Evolutionary conservation across 345 rosid genomes (phyloP).

Genomic region (Anastatica hierochuntica): DNA sequence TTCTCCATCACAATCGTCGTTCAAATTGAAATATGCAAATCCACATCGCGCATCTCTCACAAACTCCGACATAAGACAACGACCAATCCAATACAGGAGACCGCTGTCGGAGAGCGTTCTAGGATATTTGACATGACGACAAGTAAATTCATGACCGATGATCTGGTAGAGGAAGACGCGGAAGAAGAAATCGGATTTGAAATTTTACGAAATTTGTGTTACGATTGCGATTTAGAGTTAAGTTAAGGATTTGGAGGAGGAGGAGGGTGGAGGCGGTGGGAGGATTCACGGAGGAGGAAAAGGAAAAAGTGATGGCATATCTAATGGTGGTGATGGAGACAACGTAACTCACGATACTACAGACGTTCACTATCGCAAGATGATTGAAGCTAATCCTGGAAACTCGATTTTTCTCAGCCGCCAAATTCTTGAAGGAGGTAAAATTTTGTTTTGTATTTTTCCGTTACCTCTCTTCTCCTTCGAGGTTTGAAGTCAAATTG

Average conservation of each 20-base stretch:
- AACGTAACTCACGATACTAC: conserved; percentile 28
- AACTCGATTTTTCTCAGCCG: conserved; percentile 67
- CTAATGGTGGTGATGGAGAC: conserved; percentile 30
- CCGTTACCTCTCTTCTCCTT: neutral
- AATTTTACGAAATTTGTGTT: neutral
- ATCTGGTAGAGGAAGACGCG: too few relatives aligned
- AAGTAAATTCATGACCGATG: conserved; percentile 18
- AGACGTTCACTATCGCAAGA: conserved; percentile 55
- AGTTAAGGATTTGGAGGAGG: conserved; percentile 15
- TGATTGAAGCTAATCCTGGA: conserved; percentile 84
- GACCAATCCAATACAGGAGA: too few relatives aligned
- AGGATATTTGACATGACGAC: conserved; percentile 10
- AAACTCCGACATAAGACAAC: too few relatives aligned
- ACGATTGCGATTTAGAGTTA: conserved; percentile 16
- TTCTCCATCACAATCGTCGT: too few relatives aligned
- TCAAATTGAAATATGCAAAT: too few relatives aligned
- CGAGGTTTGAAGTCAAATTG: neutral
- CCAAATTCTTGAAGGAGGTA: conserved; percentile 83
- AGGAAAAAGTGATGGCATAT: conserved; percentile 36
- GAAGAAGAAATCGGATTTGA: conserved; percentile 24
- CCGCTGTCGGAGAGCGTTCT: conserved; percentile 56
- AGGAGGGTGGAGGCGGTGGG: conserved; percentile 38
- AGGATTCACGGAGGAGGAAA: conserved; percentile 34
- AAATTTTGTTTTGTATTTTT: too few relatives aligned
- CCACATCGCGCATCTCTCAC: too few relatives aligned